These are phyloP conservation scores for Penicillium sp. DNA, from an alignment of 2,329 filamentous ascomycete species.

Conservation along the genomic window DNA sequence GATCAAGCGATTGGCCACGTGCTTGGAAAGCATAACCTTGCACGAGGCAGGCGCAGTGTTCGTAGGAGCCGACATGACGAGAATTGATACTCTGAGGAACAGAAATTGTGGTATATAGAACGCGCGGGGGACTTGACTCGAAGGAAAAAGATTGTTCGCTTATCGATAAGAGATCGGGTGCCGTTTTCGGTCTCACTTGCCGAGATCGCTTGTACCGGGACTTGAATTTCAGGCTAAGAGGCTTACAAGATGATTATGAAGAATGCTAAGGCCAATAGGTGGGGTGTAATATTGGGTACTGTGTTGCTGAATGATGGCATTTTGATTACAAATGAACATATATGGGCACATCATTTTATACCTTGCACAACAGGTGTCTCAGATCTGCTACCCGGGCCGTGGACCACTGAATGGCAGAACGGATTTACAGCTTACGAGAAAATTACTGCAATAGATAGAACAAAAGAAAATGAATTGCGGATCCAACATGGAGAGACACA, in stretches of 20 bases:
- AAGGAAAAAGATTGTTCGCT: constrained; percentile 36
- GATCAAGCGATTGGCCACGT: constrained; percentile 80
- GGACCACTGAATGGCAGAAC: not conserved
- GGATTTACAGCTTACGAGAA: not conserved
- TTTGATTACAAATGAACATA: not conserved
- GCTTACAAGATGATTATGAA: not conserved
- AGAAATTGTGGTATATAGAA: constrained; percentile 9
- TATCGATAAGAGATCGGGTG: constrained; percentile 38
- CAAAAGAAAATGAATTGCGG: constrained; percentile 38
- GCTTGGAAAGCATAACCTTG: constrained; percentile 88
- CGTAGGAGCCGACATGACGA: constrained; percentile 34
- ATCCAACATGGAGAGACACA: constrained; percentile 28
- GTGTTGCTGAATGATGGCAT: not conserved
- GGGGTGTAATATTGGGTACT: not conserved
- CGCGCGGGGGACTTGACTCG: constrained; percentile 16
- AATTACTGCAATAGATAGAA: constrained; percentile 9
- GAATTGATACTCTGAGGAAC: constrained; percentile 1
- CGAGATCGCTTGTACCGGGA: constrained; percentile 4
- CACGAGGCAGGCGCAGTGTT: constrained; percentile 56
- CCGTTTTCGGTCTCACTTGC: constrained; percentile 31
- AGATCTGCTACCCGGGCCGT: not conserved
- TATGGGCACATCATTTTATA: not conserved
- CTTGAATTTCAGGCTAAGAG: not conserved
- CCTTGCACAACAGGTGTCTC: not conserved
- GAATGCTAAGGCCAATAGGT: not conserved